A percentile compares a stretch with the other conserved stretches of the same genome.
Conservation (phyloP, 208 protist genomes). For the Lotmaria passim region DNA sequence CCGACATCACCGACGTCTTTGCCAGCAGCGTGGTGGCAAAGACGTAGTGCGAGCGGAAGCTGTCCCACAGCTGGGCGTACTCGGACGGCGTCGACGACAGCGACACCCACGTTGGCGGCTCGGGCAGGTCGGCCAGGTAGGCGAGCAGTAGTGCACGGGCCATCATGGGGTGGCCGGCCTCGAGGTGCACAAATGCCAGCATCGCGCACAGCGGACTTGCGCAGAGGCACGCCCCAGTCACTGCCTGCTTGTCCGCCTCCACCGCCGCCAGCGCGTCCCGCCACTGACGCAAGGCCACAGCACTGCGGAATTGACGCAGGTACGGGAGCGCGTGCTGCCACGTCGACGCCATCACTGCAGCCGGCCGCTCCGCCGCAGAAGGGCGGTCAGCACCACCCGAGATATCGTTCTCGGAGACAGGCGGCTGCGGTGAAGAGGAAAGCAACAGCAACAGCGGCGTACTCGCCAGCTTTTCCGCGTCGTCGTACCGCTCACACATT, state of each 20-base stretch:
- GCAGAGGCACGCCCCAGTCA: not conserved
- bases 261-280: slow-evolving; percentile 26
- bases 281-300: slow-evolving; percentile 47
- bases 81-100: slow-evolving; percentile 6
- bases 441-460: not conserved
- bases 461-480: slow-evolving; percentile 31
- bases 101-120: slow-evolving; percentile 28
- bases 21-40: slow-evolving; percentile 68
- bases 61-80: slow-evolving; percentile 41
- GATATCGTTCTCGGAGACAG: too few relatives aligned
- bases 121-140: slow-evolving; percentile 71
- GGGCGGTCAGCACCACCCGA: not conserved
- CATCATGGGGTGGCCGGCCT: slow-evolving; percentile 48
- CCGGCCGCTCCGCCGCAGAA: not conserved
- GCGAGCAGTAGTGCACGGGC: slow-evolving; percentile 64
- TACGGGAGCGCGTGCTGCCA: slow-evolving; percentile 7
- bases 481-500: slow-evolving; percentile 61
- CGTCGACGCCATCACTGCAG: not conserved
- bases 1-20: slow-evolving; percentile 79
- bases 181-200: slow-evolving; percentile 61
- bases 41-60: slow-evolving; percentile 69
- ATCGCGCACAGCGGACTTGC: slow-evolving; percentile 66
- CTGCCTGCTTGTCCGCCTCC: not conserved
- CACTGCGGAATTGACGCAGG: slow-evolving; percentile 49
- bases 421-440: too few relatives aligned